These are phyloP conservation scores for Solanum peruvianum DNA, from an alignment of 257 asterid species.

Conservation along the genomic window DNA sequence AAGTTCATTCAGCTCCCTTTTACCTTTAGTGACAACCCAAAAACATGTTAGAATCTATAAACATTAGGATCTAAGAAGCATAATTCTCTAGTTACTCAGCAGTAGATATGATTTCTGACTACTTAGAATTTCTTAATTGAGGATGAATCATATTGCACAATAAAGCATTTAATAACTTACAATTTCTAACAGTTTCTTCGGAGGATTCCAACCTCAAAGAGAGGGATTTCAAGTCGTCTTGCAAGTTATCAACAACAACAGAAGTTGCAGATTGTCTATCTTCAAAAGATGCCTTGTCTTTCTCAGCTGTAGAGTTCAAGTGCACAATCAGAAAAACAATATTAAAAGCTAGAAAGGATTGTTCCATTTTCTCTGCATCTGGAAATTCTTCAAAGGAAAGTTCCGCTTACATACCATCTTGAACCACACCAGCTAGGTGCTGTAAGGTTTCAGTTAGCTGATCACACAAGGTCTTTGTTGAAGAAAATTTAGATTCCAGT, in stretches of 20 bases:
- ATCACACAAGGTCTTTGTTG: slow-evolving; percentile 67
- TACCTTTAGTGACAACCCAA: slow-evolving; percentile 42
- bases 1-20: slow-evolving; percentile 64
- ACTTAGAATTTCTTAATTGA: neutral
- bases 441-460: slow-evolving; percentile 73
- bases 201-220: slow-evolving; percentile 62
- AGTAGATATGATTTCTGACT: neutral
- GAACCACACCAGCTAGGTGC: slow-evolving; percentile 64
- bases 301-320: slow-evolving; percentile 56
- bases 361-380: neutral
- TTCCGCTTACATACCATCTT: slow-evolving; percentile 39
- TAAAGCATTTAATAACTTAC: slow-evolving; percentile 31
- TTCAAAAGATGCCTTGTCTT: slow-evolving; percentile 61
- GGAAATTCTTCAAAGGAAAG: neutral
- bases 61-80: neutral
- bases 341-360: neutral
- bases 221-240: slow-evolving; percentile 49
- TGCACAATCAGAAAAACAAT: slow-evolving; percentile 11
- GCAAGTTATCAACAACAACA: slow-evolving; percentile 54
- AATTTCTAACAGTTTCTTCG: slow-evolving; percentile 52
- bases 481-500: slow-evolving; percentile 75
- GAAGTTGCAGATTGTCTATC: slow-evolving; percentile 70
- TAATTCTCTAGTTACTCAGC: neutral
- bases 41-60: slow-evolving; percentile 5
- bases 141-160: neutral